These are phyloP conservation scores for Microbotryum silenes-acaulis DNA, from an alignment of 1,284 basidiomycete genomes.

Conservation along the genomic window DNA sequence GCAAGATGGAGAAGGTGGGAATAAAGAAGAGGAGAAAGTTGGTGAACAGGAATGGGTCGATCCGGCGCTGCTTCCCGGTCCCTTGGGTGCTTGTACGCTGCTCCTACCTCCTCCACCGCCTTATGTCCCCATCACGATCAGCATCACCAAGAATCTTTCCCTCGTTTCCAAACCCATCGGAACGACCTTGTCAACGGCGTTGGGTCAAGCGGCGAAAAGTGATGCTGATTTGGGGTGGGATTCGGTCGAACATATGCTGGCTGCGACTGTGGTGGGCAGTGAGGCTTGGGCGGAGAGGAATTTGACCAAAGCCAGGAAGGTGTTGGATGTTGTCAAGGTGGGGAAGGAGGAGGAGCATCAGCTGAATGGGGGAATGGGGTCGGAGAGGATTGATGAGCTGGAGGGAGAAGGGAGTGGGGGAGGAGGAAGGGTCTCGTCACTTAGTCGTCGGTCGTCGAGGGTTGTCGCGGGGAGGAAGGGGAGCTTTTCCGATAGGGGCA, in stretches of 20 bases:
- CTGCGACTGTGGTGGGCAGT: constrained; percentile 6
- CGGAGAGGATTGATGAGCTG: too few species aligned
- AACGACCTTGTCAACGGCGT: constrained; percentile 4
- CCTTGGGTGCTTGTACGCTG: constrained; percentile 23
- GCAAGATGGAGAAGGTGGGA: neutral
- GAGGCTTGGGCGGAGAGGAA: constrained; percentile 19
- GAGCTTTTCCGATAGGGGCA: too few species aligned
- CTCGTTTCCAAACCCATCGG: constrained; percentile 12
- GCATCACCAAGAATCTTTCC: constrained; percentile 9
- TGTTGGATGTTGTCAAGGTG: constrained; percentile 14
- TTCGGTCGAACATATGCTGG: constrained; percentile 23
- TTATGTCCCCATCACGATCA: constrained; percentile 18
- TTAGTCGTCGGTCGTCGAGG: too few species aligned
- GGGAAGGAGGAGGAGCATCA: constrained; percentile 12
- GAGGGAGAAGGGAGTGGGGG: too few species aligned
- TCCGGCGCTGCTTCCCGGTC: constrained; percentile 14
- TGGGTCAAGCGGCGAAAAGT: constrained; percentile 13
- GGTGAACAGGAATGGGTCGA: neutral
- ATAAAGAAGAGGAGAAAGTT: neutral
- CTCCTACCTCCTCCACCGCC: constrained; percentile 10
- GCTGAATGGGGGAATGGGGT: too few species aligned
- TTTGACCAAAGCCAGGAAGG: constrained; percentile 8
- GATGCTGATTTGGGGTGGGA: constrained; percentile 12
- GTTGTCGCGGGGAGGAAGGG: too few species aligned
- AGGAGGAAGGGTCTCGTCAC: too few species aligned